Evolutionary conservation across 257 asterid species (phyloP).

Genomic region (Solanum commersonii): DNA sequence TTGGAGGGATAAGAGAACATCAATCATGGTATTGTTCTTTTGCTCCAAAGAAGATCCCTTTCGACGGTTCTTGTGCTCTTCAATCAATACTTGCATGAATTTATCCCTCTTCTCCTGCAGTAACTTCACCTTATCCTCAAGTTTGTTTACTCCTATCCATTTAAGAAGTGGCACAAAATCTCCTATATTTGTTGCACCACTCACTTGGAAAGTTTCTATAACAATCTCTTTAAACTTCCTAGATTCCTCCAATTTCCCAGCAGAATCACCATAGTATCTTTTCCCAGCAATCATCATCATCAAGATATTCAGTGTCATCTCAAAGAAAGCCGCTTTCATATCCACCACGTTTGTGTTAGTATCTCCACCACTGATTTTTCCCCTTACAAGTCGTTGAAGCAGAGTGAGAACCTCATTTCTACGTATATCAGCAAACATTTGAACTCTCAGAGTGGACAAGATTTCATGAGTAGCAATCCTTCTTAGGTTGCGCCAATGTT

Average conservation of each 20-base stretch:
- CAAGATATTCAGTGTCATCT: slow-evolving; percentile 20
- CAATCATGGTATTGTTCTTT: too few relatives aligned
- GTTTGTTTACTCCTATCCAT: slow-evolving; percentile 17
- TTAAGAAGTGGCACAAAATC: slow-evolving; percentile 24
- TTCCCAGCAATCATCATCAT: slow-evolving; percentile 41
- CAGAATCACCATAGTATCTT: slow-evolving; percentile 15
- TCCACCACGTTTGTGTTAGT: neutral
- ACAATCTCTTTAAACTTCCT: slow-evolving; percentile 19
- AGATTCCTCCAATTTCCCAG: slow-evolving; percentile 1
- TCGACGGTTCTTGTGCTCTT: slow-evolving; percentile 5
- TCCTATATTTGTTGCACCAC: slow-evolving; percentile 13
- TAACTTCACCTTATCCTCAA: slow-evolving; percentile 11
- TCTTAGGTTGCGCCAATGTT: slow-evolving; percentile 33
- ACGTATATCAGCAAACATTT: slow-evolving; percentile 4
- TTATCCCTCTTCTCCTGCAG: slow-evolving; percentile 23
- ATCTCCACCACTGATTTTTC: neutral
- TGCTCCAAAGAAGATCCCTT: too few relatives aligned
- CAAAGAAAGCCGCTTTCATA: slow-evolving; percentile 22
- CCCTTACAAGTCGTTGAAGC: neutral
- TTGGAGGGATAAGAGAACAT: too few relatives aligned
- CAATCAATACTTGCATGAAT: slow-evolving; percentile 36
- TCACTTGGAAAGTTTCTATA: slow-evolving; percentile 1
- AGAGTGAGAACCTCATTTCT: slow-evolving; percentile 1
- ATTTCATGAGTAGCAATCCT: slow-evolving; percentile 22
- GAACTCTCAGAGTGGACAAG: slow-evolving; percentile 19